A percentile compares a stretch with the other conserved stretches of the same genome.
phyloP scores from a whole-genome alignment of 2,329 filamentous ascomycete species.

The Colletotrichum brevisporum region DNA sequence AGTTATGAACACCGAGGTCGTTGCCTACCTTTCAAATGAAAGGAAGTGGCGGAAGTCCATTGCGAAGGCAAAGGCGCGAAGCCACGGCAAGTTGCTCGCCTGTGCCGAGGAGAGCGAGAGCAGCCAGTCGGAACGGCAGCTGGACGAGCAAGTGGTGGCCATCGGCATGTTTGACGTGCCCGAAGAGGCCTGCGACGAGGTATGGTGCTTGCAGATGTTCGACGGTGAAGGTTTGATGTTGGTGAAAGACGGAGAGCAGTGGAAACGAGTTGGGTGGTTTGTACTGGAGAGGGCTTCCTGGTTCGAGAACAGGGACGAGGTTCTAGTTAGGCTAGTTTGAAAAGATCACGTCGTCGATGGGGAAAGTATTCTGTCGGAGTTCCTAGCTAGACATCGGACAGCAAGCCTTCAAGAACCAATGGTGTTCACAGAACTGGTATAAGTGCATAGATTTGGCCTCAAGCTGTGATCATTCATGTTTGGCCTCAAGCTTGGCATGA shows the following conservation, averaged over 20 bases:
- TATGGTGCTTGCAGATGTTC: constrained; percentile 8
- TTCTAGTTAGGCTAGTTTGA: background rate
- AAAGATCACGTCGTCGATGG: background rate
- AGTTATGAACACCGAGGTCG: background rate
- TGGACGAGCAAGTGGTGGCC: background rate
- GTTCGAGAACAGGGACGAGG: constrained; percentile 1
- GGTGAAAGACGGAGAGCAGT: background rate
- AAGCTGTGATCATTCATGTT: too few relatives aligned
- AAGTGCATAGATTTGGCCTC: too few relatives aligned
- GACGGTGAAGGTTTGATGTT: constrained; percentile 23
- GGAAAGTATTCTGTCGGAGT: too few relatives aligned
- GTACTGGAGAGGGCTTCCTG: constrained; percentile 1
- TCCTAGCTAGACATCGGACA: too few relatives aligned
- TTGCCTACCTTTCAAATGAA: background rate
- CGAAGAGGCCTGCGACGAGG: constrained; percentile 13
- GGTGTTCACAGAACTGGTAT: too few relatives aligned
- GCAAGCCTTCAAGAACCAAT: too few relatives aligned
- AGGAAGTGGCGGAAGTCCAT: background rate
- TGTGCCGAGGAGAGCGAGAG: background rate
- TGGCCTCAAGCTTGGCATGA: too few relatives aligned
- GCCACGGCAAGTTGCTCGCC: background rate
- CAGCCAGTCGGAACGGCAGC: too few relatives aligned
- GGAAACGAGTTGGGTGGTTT: constrained; percentile 26
- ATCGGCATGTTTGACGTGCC: constrained; percentile 20
- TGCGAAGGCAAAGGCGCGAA: background rate